Evolutionary conservation across 805 yeast genomes (phyloP).

Genomic region (Candida piceae): DNA sequence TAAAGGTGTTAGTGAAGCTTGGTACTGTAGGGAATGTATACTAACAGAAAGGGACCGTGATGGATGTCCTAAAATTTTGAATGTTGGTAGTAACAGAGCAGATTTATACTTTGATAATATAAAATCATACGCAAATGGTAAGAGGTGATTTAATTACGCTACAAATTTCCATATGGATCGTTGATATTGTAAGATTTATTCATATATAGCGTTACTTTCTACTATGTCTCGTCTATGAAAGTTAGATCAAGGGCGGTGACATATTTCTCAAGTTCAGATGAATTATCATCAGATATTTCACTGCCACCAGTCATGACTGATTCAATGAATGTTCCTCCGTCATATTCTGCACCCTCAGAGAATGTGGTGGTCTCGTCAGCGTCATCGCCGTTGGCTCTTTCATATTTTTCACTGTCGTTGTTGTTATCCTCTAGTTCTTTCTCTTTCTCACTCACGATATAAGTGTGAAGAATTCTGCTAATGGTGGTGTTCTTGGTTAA

Average conservation of each 20-base stretch:
- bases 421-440: constrained; percentile 1
- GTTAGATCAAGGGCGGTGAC: too few relatives aligned
- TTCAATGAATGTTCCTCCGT: too few relatives aligned
- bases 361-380: too few relatives aligned
- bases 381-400: too few relatives aligned
- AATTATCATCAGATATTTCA: too few relatives aligned
- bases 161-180: neutral
- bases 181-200: neutral
- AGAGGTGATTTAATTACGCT: too few relatives aligned
- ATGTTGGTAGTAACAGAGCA: constrained; percentile 70
- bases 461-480: constrained; percentile 8
- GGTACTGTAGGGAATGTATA: constrained; percentile 83
- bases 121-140: constrained; percentile 26
- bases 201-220: too few relatives aligned
- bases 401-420: too few relatives aligned
- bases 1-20: constrained; percentile 63
- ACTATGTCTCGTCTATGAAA: neutral
- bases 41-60: constrained; percentile 74
- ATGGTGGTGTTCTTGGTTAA: constrained; percentile 34
- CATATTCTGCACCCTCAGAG: too few relatives aligned
- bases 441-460: neutral
- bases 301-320: too few relatives aligned
- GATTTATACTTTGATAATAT: constrained; percentile 61
- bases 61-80: constrained; percentile 85
- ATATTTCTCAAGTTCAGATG: too few relatives aligned